A percentile compares a stretch with the other conserved stretches of the same genome.
These are phyloP conservation scores for Trichophyton verrucosum DNA, from an alignment of 2,329 filamentous ascomycete genomes.

Conservation along the genomic window DNA sequence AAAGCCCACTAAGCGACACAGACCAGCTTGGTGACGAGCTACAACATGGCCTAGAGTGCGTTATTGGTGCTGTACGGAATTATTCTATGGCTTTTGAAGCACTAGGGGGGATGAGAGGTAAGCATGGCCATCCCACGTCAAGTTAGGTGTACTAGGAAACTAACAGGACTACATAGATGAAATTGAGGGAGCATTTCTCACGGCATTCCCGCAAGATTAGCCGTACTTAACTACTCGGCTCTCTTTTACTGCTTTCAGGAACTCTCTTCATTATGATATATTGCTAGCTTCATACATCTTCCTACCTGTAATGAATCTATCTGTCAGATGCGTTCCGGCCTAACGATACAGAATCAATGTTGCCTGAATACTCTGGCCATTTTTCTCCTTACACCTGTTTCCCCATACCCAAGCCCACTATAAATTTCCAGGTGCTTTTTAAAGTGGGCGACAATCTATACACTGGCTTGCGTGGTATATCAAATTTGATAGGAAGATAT, in stretches of 20 bases:
- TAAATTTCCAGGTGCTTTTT: background rate
- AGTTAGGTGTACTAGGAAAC: too few species aligned
- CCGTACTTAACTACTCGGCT: background rate
- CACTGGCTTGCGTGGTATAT: background rate
- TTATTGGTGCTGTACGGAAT: conserved; percentile 28
- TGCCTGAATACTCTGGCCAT: background rate
- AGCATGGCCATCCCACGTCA: too few species aligned
- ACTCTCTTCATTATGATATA: background rate
- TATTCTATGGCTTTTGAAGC: conserved; percentile 33
- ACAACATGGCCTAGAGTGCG: conserved; percentile 26
- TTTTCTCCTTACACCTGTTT: background rate
- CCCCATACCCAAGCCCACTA: background rate
- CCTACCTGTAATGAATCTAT: background rate
- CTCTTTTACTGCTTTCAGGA: background rate
- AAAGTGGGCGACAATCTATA: background rate
- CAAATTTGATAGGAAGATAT: background rate
- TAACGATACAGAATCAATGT: background rate
- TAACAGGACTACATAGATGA: conserved; percentile 22
- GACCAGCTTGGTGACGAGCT: conserved; percentile 27
- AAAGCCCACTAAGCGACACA: conserved; percentile 15
- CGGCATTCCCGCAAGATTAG: conserved; percentile 26
- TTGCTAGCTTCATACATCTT: too few species aligned
- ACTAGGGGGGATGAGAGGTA: conserved; percentile 34
- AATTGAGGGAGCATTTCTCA: conserved; percentile 32
- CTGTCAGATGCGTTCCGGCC: background rate